Evolutionary conservation across 179 eudicot genomes (phyloP).

Genomic region (Heliamphora ciliata): DNA sequence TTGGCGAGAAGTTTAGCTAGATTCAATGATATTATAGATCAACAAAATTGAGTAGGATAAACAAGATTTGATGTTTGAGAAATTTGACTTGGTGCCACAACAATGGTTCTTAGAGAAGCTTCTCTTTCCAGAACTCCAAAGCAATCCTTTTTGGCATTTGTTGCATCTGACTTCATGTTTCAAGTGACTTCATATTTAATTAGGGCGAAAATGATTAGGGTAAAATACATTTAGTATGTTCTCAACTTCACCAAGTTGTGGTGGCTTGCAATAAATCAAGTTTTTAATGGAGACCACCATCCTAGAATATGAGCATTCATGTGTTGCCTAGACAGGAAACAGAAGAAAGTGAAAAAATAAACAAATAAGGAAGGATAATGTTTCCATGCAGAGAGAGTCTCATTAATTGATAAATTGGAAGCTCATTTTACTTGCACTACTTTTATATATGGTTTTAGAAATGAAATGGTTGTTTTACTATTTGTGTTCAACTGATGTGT

Average conservation of each 20-base stretch:
- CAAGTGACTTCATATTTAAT: too few species aligned
- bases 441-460: neutral
- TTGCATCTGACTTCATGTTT: neutral
- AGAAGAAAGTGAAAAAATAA: neutral
- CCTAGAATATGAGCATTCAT: neutral
- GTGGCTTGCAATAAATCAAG: neutral
- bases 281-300: neutral
- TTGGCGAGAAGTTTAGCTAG: too few species aligned
- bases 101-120: too few species aligned
- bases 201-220: neutral
- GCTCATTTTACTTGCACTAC: neutral
- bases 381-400: neutral
- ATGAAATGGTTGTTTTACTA: neutral
- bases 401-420: neutral
- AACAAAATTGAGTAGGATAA: too few species aligned
- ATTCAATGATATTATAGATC: too few species aligned
- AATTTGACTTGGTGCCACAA: too few species aligned
- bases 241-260: neutral
- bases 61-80: too few species aligned
- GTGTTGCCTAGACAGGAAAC: neutral
- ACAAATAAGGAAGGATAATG: neutral
- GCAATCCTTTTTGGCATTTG: too few species aligned
- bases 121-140: neutral
- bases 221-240: too few species aligned
- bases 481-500: neutral